phyloP scores from a whole-genome alignment of 176 grass and related monocot species.

The Calamus simplicifolius region DNA sequence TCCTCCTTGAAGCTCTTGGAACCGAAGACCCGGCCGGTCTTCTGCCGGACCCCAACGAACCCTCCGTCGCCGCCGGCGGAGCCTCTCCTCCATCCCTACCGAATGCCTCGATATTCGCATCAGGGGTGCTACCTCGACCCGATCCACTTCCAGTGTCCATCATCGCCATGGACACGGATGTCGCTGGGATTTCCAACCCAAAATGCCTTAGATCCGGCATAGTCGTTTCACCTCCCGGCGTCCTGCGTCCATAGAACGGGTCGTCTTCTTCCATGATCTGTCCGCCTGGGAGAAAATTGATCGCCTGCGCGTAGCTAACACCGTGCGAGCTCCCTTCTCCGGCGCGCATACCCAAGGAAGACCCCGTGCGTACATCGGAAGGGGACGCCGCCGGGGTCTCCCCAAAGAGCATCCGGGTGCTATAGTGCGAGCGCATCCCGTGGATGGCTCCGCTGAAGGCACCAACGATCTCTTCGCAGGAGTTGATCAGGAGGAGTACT shows the following conservation, averaged over 20 bases:
- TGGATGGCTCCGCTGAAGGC: constrained; percentile 16
- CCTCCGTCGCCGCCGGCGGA: neutral
- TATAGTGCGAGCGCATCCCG: neutral
- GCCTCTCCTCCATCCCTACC: no score
- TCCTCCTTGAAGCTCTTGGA: constrained; percentile 29
- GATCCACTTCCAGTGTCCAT: neutral
- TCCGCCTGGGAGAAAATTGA: neutral
- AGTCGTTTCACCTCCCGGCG: neutral
- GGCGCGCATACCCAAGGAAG: no score
- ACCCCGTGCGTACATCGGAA: no score
- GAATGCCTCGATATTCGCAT: neutral
- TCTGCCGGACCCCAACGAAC: neutral
- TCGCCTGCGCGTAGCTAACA: constrained; percentile 2
- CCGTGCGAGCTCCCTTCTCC: neutral
- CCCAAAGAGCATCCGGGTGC: neutral
- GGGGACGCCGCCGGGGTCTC: neutral
- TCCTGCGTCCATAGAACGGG: neutral
- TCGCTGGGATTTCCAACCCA: neutral
- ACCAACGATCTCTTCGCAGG: constrained; percentile 10
- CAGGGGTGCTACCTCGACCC: neutral
- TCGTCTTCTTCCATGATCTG: neutral
- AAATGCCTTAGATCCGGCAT: neutral
- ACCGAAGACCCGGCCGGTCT: constrained; percentile 8
- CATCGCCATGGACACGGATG: neutral
- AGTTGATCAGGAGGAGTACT: constrained; percentile 16